A percentile compares a stretch with the other conserved stretches of the same genome.
phyloP scores from a whole-genome alignment of 768 basidiomycete species.

The Kwoniella sp. region DNA sequence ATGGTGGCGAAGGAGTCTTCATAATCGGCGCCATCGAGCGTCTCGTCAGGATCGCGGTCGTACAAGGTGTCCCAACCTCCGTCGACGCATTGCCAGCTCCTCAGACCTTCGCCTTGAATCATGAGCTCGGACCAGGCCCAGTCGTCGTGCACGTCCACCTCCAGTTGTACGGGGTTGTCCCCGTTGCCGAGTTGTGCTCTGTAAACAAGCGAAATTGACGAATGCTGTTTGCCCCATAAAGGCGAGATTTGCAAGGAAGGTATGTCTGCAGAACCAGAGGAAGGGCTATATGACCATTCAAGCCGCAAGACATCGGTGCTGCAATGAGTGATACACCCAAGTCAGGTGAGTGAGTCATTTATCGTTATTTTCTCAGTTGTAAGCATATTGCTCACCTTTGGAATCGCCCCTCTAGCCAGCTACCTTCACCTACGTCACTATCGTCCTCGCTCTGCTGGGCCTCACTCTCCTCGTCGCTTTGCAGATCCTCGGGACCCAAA shows the following conservation, averaged over 20 bases:
- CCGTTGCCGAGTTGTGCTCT: conserved; percentile 6
- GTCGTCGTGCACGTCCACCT: conserved; percentile 32
- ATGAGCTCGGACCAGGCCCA: conserved; percentile 40
- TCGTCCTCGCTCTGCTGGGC: conserved; percentile 17
- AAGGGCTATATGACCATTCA: conserved; percentile 40
- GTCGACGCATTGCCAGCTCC: conserved; percentile 31
- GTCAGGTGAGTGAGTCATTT: not conserved
- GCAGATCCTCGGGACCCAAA: conserved; percentile 30
- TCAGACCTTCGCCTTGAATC: conserved; percentile 28
- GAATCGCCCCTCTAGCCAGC: conserved; percentile 46
- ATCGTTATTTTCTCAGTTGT: not conserved
- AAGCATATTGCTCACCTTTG: conserved; percentile 35
- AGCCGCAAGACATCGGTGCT: conserved; percentile 41
- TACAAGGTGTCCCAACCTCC: conserved; percentile 14
- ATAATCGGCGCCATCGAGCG: conserved; percentile 2
- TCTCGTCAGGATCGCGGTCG: conserved; percentile 15
- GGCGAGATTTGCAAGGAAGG: conserved; percentile 26
- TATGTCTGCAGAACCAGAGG: conserved; percentile 8
- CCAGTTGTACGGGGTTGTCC: conserved; percentile 13
- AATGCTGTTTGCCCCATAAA: conserved; percentile 14
- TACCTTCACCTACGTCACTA: conserved; percentile 23
- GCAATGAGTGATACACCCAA: not conserved
- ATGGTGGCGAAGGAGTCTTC: conserved; percentile 44
- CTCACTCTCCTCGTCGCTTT: conserved; percentile 23
- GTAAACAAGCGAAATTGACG: conserved; percentile 32